Evolutionary conservation across 1,139 yeast species (phyloP), one percentile per base, ranked within the genome.

Genomic region (Chernovozyma aurita): DNA sequence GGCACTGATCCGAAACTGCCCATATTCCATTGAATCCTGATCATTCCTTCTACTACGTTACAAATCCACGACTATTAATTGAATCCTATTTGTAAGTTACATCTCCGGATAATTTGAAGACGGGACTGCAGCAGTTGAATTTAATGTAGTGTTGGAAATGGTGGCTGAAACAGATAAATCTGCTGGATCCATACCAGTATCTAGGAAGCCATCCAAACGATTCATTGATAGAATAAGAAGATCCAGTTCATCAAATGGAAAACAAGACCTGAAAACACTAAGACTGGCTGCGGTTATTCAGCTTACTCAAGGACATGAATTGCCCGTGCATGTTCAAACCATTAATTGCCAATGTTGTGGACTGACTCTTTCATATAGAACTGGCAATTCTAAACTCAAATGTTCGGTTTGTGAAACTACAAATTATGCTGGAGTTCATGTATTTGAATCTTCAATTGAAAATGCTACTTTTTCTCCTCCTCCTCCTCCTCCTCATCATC

Each of bases 401-500:
- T 84, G 94, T 48, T 63, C 76, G 0, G 59, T 70, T 1, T 80
- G 87, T 46, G 66, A 66, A 28, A 71, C 83, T 7, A 76, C 74
- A 6, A n/a, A n/a, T n/a, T n/a, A n/a, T n/a, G n/a, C n/a, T n/a
- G n/a, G n/a, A n/a, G n/a, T n/a, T n/a, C n/a, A n/a, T n/a, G n/a
- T n/a, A n/a, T n/a, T n/a, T n/a, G n/a, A n/a, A n/a, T n/a, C n/a
- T n/a, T n/a, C n/a, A n/a, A n/a, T n/a, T n/a, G n/a, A n/a, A n/a
- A n/a, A n/a, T n/a, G n/a, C n/a, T n/a, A n/a, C n/a, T n/a, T n/a
- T n/a, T n/a, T n/a, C n/a, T n/a, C n/a, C n/a, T n/a, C n/a, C n/a
- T n/a, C n/a, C n/a, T n/a, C n/a, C n/a, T n/a, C n/a, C n/a, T n/a
- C n/a, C n/a, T n/a, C n/a, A n/a, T n/a, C n/a, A n/a, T n/a, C n/a